Evolutionary conservation across 2,329 filamentous ascomycete genomes (phyloP).

Genomic region (Penicillium sclerotiorum): DNA sequence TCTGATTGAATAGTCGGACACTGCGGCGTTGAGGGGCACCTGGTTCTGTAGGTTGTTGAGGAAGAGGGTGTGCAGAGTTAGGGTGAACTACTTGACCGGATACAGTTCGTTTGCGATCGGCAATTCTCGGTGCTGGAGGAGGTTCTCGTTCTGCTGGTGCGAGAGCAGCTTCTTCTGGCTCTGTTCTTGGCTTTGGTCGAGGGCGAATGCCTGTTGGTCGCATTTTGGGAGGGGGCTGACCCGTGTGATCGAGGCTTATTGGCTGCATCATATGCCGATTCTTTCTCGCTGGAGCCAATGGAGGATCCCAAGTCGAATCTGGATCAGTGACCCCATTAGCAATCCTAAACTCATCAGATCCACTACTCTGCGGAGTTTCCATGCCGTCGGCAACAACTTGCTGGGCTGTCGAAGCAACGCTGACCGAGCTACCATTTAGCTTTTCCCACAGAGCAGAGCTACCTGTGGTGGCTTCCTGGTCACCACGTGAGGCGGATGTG

Average conservation of each 20-base stretch:
- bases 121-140: constrained; percentile 37
- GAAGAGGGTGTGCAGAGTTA: constrained; percentile 53
- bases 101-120: constrained; percentile 85
- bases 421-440: constrained; percentile 50
- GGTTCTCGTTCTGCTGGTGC: constrained; percentile 36
- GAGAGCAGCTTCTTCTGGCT: constrained; percentile 43
- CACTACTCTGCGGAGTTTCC: constrained; percentile 63
- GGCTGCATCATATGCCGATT: constrained; percentile 59
- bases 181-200: constrained; percentile 42
- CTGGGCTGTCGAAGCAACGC: constrained; percentile 38
- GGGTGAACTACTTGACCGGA: constrained; percentile 81
- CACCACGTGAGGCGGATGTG: constrained; percentile 36
- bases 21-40: constrained; percentile 69
- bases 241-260: constrained; percentile 51
- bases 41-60: constrained; percentile 63
- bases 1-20: constrained; percentile 70
- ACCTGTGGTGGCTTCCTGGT: constrained; percentile 33
- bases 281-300: constrained; percentile 50
- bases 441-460: constrained; percentile 54
- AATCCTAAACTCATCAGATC: constrained; percentile 43
- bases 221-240: constrained; percentile 67
- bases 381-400: constrained; percentile 55
- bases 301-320: constrained; percentile 45
- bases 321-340: constrained; percentile 32
- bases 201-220: constrained; percentile 54